These are phyloP conservation scores for Harringtonia lauricola DNA, from an alignment of 2,329 filamentous ascomycete genomes.

Conservation along the genomic window DNA sequence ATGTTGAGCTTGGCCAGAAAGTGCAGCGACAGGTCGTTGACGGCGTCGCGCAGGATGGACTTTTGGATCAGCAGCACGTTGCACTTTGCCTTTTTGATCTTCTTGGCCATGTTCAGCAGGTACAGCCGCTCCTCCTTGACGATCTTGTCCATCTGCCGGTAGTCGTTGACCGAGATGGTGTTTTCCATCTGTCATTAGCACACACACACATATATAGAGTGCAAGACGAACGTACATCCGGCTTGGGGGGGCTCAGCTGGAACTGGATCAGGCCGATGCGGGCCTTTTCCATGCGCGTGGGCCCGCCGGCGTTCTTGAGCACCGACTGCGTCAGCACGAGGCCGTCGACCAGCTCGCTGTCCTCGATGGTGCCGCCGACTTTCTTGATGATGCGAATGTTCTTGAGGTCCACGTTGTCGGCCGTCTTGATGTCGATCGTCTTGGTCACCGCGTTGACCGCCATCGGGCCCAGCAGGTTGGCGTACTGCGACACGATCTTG, in stretches of 20 bases:
- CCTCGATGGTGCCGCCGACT: constrained; percentile 94
- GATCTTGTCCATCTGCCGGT: constrained; percentile 99
- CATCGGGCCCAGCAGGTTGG: constrained; percentile 91
- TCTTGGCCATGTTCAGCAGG: constrained; percentile 97
- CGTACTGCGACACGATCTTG: constrained; percentile 97
- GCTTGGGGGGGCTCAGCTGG: constrained; percentile 95
- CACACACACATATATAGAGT: background rate
- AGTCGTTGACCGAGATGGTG: constrained; percentile 97
- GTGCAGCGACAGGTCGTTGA: constrained; percentile 94
- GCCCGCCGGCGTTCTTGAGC: constrained; percentile 86
- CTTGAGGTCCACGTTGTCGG: constrained; percentile 90
- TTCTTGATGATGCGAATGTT: constrained; percentile 99
- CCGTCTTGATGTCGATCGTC: constrained; percentile 89
- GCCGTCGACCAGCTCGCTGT: constrained; percentile 94
- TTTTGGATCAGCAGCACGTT: constrained; percentile 98
- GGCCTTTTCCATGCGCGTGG: constrained; percentile 91
- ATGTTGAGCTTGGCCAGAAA: constrained; percentile 97
- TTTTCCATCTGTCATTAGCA: constrained; percentile 73
- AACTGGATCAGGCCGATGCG: constrained; percentile 96
- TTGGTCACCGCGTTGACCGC: constrained; percentile 93
- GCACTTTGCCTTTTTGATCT: constrained; percentile 99
- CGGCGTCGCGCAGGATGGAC: constrained; percentile 91
- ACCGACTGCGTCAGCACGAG: constrained; percentile 86
- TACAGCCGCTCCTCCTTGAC: constrained; percentile 98
- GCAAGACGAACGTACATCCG: constrained; percentile 51